Evolutionary conservation across 495 filamentous ascomycete species (phyloP).

Genomic region (Penicillium argentinense): DNA sequence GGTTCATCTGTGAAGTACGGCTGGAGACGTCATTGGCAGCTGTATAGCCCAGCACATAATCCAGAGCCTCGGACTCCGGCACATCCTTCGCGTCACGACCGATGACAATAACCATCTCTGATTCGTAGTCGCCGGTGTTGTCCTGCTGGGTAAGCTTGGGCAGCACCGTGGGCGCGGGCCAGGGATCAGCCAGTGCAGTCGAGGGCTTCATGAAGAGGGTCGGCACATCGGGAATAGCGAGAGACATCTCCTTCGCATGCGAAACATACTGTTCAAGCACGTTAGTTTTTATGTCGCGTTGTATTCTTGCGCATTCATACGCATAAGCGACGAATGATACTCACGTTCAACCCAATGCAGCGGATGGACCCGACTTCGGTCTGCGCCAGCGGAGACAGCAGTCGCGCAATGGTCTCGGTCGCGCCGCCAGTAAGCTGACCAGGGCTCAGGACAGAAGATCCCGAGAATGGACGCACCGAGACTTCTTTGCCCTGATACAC

Average conservation of each 20-base stretch:
- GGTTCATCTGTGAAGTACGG: conserved; percentile 75
- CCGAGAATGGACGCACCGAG: conserved; percentile 53
- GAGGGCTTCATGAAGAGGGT: conserved; percentile 80
- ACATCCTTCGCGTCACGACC: conserved; percentile 69
- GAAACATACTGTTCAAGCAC: conserved; percentile 57
- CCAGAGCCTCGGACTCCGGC: conserved; percentile 63
- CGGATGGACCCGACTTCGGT: conserved; percentile 52
- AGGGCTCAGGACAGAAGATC: conserved; percentile 52
- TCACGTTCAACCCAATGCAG: conserved; percentile 74
- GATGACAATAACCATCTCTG: conserved; percentile 76
- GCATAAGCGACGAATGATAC: conserved; percentile 2
- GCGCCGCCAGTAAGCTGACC: conserved; percentile 48
- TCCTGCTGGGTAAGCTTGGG: conserved; percentile 56
- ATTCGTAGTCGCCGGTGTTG: conserved; percentile 74
- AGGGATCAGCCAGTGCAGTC: conserved; percentile 68
- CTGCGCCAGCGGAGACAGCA: conserved; percentile 56
- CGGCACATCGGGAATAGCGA: conserved; percentile 71
- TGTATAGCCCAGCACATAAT: conserved; percentile 77
- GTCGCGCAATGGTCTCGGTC: conserved; percentile 48
- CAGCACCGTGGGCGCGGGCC: conserved; percentile 64
- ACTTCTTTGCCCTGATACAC: conserved; percentile 56
- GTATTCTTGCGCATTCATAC: too few species aligned
- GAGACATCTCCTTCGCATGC: conserved; percentile 73
- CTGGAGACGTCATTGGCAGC: conserved; percentile 81
- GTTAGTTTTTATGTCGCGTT: too few species aligned